A percentile compares a stretch with the other conserved stretches of the same genome.
These are phyloP conservation scores for Annona cherimola DNA, from an alignment of 164 flowering plant species.

Conservation along the genomic window DNA sequence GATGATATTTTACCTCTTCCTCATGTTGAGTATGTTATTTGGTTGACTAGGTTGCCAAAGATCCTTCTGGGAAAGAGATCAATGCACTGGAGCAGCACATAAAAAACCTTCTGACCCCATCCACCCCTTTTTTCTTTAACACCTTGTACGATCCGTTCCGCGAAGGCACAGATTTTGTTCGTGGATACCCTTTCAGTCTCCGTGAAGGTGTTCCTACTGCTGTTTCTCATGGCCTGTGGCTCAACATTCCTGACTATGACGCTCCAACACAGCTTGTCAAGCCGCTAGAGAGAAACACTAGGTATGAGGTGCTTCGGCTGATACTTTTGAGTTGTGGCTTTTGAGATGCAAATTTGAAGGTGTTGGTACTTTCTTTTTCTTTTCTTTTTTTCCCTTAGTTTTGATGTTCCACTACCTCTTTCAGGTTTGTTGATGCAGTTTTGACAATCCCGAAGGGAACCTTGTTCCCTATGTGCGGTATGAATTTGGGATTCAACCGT, in stretches of 20 bases:
- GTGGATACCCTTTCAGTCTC: slow-evolving; percentile 84
- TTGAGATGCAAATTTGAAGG: not conserved
- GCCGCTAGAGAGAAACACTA: slow-evolving; percentile 69
- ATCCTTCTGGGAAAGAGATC: slow-evolving; percentile 66
- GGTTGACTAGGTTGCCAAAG: slow-evolving; percentile 59
- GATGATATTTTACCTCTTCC: too few species aligned
- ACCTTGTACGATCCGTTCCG: slow-evolving; percentile 79
- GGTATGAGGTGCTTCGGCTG: slow-evolving; percentile 27
- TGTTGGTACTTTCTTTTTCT: not conserved
- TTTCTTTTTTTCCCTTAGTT: too few species aligned
- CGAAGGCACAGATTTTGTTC: slow-evolving; percentile 80
- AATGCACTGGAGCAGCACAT: slow-evolving; percentile 86
- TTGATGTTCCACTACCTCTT: not conserved
- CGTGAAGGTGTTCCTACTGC: slow-evolving; percentile 77
- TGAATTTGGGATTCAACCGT: slow-evolving; percentile 72
- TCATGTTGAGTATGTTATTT: too few species aligned
- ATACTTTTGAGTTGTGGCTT: not conserved
- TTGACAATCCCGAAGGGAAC: slow-evolving; percentile 77
- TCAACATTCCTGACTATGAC: slow-evolving; percentile 82
- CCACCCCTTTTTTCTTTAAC: slow-evolving; percentile 83
- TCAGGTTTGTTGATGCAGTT: slow-evolving; percentile 76
- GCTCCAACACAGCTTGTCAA: slow-evolving; percentile 87
- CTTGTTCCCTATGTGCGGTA: slow-evolving; percentile 80
- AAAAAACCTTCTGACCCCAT: slow-evolving; percentile 60
- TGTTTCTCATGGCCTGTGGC: slow-evolving; percentile 82